phyloP scores from a whole-genome alignment of 1,284 basidiomycete species.

The Malassezia yamatoensis region DNA sequence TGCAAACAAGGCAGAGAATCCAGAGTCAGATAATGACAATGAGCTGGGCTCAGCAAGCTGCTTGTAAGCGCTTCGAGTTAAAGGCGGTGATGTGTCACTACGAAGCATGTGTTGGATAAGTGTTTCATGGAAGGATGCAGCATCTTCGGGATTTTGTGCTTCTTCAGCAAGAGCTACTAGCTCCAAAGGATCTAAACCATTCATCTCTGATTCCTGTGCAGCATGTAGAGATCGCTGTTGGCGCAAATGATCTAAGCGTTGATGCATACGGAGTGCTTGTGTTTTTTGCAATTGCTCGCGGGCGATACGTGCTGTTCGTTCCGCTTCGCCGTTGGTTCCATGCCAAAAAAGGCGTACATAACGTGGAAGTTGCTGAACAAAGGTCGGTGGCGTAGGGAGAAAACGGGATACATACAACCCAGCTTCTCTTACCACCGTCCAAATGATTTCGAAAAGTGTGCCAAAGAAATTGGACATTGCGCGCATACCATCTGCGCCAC shows the following conservation, averaged over 20 bases:
- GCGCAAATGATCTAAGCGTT: not conserved
- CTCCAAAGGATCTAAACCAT: not conserved
- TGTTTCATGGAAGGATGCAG: slow-evolving; percentile 19
- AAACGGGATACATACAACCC: slow-evolving; percentile 11
- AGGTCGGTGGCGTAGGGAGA: slow-evolving; percentile 19
- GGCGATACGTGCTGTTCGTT: slow-evolving; percentile 17
- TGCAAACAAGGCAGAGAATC: not conserved
- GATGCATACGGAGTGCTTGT: not conserved
- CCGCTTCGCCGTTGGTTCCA: slow-evolving; percentile 34
- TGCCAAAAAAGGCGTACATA: slow-evolving; percentile 38
- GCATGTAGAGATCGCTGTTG: not conserved
- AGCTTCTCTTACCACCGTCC: slow-evolving; percentile 1
- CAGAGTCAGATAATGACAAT: slow-evolving; percentile 18
- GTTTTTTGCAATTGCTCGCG: not conserved
- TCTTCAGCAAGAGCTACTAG: slow-evolving; percentile 8
- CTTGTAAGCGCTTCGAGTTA: slow-evolving; percentile 23
- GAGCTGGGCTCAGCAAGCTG: slow-evolving; percentile 14
- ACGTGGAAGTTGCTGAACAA: slow-evolving; percentile 19
- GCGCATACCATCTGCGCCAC: slow-evolving; percentile 14
- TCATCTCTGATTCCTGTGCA: not conserved
- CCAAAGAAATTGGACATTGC: not conserved
- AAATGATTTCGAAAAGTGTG: slow-evolving; percentile 8
- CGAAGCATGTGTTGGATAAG: slow-evolving; percentile 25
- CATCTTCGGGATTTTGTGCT: not conserved
- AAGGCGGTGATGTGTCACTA: slow-evolving; percentile 16